These are phyloP conservation scores for Boletus sensibilis DNA, from an alignment of 768 basidiomycete genomes.

Conservation along the genomic window DNA sequence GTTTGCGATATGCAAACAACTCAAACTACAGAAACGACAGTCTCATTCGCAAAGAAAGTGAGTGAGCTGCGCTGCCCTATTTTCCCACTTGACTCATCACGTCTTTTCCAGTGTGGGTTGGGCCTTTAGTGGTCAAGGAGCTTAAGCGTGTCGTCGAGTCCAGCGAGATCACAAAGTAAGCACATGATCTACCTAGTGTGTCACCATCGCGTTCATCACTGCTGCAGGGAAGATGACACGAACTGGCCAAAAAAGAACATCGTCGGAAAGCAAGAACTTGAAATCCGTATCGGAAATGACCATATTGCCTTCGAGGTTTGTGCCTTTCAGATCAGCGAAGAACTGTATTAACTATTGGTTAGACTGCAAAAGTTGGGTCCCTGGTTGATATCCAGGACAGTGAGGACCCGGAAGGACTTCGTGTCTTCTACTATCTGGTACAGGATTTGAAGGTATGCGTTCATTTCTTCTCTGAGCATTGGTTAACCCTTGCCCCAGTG, in stretches of 20 bases:
- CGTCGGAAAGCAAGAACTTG: constrained; percentile 96
- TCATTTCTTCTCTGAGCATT: background rate
- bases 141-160: constrained; percentile 90
- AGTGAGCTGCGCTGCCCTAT: constrained; percentile 33
- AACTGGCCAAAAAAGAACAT: constrained; percentile 99
- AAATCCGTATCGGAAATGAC: constrained; percentile 90
- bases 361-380: constrained; percentile 99
- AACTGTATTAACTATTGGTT: background rate
- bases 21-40: constrained; percentile 99
- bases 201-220: background rate
- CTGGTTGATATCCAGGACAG: constrained; percentile 96
- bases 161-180: constrained; percentile 91
- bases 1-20: constrained; percentile 97
- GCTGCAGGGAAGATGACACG: constrained; percentile 88
- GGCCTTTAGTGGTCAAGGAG: constrained; percentile 89
- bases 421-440: constrained; percentile 98
- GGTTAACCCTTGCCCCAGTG: constrained; percentile 52
- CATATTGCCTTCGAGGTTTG: constrained; percentile 96
- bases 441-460: constrained; percentile 87
- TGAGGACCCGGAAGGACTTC: constrained; percentile 94
- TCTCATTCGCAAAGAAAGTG: constrained; percentile 98
- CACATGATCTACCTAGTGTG: background rate
- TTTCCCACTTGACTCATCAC: background rate
- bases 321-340: background rate
- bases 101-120: constrained; percentile 78